Percentiles rank a stretch among this genome's conserved stretches.
Evolutionary conservation across 2,329 filamentous ascomycete species (phyloP).

Genomic region (Lomentospora prolificans): DNA sequence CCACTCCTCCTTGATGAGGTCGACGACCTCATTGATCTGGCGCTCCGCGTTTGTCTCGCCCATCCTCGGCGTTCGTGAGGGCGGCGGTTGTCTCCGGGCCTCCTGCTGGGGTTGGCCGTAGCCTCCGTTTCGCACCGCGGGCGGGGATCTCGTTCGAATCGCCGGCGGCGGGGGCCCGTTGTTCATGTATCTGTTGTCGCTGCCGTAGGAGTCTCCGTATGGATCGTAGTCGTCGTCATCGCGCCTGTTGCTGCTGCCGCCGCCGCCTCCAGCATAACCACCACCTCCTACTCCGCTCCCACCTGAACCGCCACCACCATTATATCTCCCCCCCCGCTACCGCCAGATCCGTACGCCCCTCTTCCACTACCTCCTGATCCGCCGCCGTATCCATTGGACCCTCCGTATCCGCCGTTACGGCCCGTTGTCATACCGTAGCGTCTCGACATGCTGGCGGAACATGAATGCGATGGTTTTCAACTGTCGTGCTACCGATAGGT

Average conservation of each 20-base stretch:
- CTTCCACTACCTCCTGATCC: not conserved
- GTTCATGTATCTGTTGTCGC: constrained; percentile 28
- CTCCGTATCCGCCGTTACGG: constrained; percentile 4
- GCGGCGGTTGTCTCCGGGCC: constrained; percentile 19
- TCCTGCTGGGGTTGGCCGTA: constrained; percentile 9
- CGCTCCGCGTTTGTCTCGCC: constrained; percentile 40
- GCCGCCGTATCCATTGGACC: constrained; percentile 3
- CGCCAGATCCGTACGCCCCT: not conserved
- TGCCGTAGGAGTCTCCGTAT: constrained; percentile 34
- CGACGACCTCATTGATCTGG: constrained; percentile 56
- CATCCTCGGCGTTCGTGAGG: constrained; percentile 21
- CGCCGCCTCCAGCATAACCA: not conserved
- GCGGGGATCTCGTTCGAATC: constrained; percentile 19
- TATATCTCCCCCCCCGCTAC: not conserved
- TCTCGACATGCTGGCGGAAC: constrained; percentile 5
- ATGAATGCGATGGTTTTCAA: not conserved
- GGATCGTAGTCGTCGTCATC: constrained; percentile 39
- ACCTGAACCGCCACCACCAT: not conserved
- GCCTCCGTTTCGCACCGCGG: constrained; percentile 16
- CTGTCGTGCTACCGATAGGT: constrained; percentile 3
- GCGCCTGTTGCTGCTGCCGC: constrained; percentile 28
- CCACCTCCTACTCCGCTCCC: constrained; percentile 13
- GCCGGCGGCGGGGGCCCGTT: constrained; percentile 21
- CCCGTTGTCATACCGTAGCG: constrained; percentile 9
- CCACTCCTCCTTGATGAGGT: constrained; percentile 83